phyloP scores from a whole-genome alignment of 192 early-diverging fungal genomes.

The Coemansia sp. region DNA sequence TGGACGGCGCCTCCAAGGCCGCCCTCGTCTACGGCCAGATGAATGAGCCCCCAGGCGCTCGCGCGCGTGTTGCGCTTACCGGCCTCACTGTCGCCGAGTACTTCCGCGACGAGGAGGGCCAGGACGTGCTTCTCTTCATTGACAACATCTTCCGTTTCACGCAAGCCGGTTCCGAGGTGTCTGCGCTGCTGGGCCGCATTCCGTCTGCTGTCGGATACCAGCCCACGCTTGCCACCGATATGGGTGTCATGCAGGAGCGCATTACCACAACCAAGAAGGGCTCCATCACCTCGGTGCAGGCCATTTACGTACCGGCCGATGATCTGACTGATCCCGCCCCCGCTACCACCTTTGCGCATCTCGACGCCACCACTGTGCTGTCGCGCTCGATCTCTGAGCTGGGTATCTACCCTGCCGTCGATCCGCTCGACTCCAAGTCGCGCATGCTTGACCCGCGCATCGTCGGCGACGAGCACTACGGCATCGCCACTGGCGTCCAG shows the following conservation, averaged over 20 bases:
- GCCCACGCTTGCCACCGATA: conserved; percentile 97
- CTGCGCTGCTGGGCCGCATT: conserved; percentile 98
- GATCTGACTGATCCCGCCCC: conserved; percentile 99
- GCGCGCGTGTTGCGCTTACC: conserved; percentile 97
- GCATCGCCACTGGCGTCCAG: conserved; percentile 89
- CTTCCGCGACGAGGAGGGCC: conserved; percentile 99
- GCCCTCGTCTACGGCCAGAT: conserved; percentile 98
- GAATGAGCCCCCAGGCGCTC: conserved; percentile 99
- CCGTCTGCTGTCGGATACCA: conserved; percentile 99
- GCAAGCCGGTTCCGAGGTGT: conserved; percentile 99
- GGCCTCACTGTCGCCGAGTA: conserved; percentile 98
- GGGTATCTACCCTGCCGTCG: conserved; percentile 99
- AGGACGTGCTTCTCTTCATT: conserved; percentile 99
- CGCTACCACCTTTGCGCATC: conserved; percentile 98
- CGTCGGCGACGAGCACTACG: conserved; percentile 93
- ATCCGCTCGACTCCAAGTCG: conserved; percentile 97
- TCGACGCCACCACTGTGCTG: conserved; percentile 99
- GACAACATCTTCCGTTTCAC: conserved; percentile 99
- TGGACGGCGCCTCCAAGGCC: conserved; percentile 91
- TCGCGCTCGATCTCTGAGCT: conserved; percentile 97
- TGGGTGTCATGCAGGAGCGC: conserved; percentile 99
- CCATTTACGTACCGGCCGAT: conserved; percentile 98
- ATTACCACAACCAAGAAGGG: conserved; percentile 99
- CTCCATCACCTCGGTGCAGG: conserved; percentile 98
- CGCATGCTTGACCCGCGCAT: conserved; percentile 97